A percentile compares a stretch with the other conserved stretches of the same genome.
These are phyloP conservation scores for Euphorbia celastroides DNA, from an alignment of 441 rosid species.

Conservation along the genomic window DNA sequence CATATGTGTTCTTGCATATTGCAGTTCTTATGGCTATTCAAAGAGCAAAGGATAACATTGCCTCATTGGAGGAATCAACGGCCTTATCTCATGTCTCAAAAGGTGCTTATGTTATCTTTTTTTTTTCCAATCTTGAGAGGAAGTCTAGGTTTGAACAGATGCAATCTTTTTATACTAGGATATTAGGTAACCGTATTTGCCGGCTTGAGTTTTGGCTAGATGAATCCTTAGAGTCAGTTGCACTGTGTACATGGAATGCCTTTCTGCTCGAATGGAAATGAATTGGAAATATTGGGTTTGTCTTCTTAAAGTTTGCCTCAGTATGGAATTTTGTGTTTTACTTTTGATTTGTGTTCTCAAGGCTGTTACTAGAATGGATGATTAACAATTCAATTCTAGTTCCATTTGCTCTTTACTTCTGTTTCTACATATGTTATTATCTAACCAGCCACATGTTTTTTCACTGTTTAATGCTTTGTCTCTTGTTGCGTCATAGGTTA, in stretches of 20 bases:
- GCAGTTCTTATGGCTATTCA: constrained; percentile 85
- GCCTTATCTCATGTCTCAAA: constrained; percentile 66
- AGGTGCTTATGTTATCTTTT: constrained; percentile 37
- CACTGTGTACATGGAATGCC: neutral
- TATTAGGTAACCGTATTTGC: neutral
- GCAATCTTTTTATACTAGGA: neutral
- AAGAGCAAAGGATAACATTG: constrained; percentile 68
- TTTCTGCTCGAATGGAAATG: neutral
- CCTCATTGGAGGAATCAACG: constrained; percentile 92
- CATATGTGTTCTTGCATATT: constrained; percentile 15
- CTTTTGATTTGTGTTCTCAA: too few relatives aligned
- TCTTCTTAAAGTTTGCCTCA: too few relatives aligned
- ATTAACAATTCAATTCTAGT: too few relatives aligned
- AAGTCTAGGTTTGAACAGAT: constrained; percentile 1
- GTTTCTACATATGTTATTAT: neutral
- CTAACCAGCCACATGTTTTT: neutral
- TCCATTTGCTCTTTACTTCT: too few relatives aligned
- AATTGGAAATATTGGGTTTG: too few relatives aligned
- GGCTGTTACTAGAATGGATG: too few relatives aligned
- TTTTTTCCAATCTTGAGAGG: neutral
- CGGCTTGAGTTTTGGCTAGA: neutral
- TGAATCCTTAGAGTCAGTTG: constrained; percentile 1
- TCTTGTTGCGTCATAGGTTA: constrained; percentile 39
- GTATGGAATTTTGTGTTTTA: neutral
- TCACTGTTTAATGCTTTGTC: constrained; percentile 2